Evolutionary conservation across 192 early-diverging fungal species (phyloP), one percentile per base, ranked within the genome.

Genomic region (Coemansia sp.): DNA sequence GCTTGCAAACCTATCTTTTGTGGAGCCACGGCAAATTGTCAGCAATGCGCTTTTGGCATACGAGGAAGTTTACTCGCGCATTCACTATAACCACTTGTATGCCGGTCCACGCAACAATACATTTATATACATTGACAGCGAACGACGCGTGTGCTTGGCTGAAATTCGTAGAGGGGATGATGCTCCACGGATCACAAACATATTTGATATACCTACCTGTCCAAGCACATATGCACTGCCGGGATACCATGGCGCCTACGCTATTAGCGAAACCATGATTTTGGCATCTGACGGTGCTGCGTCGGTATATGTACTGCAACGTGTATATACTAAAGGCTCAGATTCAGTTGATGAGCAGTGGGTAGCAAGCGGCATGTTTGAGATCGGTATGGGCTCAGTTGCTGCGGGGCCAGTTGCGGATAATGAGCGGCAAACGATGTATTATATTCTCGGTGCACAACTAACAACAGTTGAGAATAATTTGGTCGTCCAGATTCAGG

Each of bases 41-140:
- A 72, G 28, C 40, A 75, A 79, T 25, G 65, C 73, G 14, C 78
- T 81, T n/a, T 56, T 91, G 14, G 82, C 86, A 11, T 91, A 86
- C 57, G 79, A 87, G 49, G 86, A 91, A 57, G 50, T 87, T 7
- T 83, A 86, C 64, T 71, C 76, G 28, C 82, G 87, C 23, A 79
- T 90, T 4, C 84, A 85, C 21, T 88, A 81, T 60, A 89, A 87
- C 66, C 90, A 91, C 60, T 62, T 91, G 47, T 75, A 77, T 55
- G 46, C 66, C n/a, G 89, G 87, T 1, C 79, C 79, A n/a, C 54
- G 42, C 0, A 49, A 23, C 14, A 42, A 46, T 7, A 60, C 79
- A 19, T 48, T 82, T 48, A 46, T 76, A 0, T 82, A 73, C 26
- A 55, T 64, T 31, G 25, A 42, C 53, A 4, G 34, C 19, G 42